These are phyloP conservation scores for Arbutus unedo DNA, from an alignment of 148 eudicot species.

Conservation along the genomic window DNA sequence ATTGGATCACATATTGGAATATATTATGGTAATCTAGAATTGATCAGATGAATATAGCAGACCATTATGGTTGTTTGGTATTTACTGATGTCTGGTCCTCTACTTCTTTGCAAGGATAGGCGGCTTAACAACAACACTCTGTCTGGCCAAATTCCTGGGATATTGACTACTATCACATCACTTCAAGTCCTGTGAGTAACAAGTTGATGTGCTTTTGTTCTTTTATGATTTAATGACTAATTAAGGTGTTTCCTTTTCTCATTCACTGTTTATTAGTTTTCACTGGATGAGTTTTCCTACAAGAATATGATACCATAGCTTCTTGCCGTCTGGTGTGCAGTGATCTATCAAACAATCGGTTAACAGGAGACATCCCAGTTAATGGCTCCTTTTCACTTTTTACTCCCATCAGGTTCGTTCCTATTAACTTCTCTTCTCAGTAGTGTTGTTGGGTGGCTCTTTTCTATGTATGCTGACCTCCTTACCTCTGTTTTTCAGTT, in stretches of 20 bases:
- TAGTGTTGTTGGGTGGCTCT: conserved; percentile 1
- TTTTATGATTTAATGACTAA: background rate
- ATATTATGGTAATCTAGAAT: background rate
- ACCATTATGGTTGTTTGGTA: conserved; percentile 6
- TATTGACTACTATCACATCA: conserved; percentile 47
- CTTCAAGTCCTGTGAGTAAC: conserved; percentile 82
- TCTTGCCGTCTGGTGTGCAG: conserved; percentile 36
- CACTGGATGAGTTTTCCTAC: background rate
- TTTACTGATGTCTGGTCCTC: conserved; percentile 22
- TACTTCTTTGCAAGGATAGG: conserved; percentile 48
- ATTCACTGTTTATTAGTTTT: conserved; percentile 3
- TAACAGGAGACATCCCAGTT: conserved; percentile 55
- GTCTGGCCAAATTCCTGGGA: conserved; percentile 54
- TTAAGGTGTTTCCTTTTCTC: background rate
- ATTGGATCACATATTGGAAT: background rate
- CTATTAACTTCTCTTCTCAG: background rate
- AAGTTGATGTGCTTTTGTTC: conserved; percentile 6
- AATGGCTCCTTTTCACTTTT: conserved; percentile 82
- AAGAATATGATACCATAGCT: background rate
- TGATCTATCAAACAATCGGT: conserved; percentile 66
- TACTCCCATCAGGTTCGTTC: conserved; percentile 70
- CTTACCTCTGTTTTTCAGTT: conserved; percentile 43
- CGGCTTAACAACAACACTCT: conserved; percentile 82
- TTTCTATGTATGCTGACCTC: conserved; percentile 18
- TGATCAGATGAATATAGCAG: background rate